Base-by-base conservation (phyloP, 768 basidiomycete species). In the Exidia glandulosa region DNA sequence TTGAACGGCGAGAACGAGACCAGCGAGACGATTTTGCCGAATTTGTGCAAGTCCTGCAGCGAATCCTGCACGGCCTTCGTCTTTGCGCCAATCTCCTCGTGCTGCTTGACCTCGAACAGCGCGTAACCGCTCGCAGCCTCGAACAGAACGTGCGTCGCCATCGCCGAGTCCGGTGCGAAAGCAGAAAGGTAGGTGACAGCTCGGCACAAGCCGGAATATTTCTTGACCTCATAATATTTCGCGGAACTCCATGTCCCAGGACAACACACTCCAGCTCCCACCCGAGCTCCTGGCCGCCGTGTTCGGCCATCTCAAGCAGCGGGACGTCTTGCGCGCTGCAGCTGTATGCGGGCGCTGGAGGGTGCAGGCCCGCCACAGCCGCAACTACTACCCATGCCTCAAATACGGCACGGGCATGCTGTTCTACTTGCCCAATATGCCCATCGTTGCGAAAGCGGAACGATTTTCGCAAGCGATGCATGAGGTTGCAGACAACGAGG, bases 51-150 rank as follows among this genome's bases (percentile, higher is more conserved):
- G 73, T 97, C 92, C 64, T 80, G 80, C 68, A 97, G 87, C 47
- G 90, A 90, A 59, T 88, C 84, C 74, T 95, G 94, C 45, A 92
- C 85, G 33, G 81, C 80, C 68, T 79, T 77, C 33, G 88, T 83
- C 68, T 86, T 84, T 56, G 89, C 78, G 25, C 86, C 95, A 69
- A 97, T 87, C 63, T 93, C 85, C 74, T 97, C 95, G 57, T 82
- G 78, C 55, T 92, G 82, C 66, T 88, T 88, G 64, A 87, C 85
- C 70, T 94, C 83, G 72, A 96, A 95, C 59, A 96, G 78, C 57
- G 91, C 92, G 80, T 94, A 94, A 57, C 94, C 94, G 30, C 93
- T 93, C 59, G 94, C 85, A 3, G 89, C 86, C 75, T 97, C 94
- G 77, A 94, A 94, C 60, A 97, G 83, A 61, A 89, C 80, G 74